Evolutionary conservation across 257 asterid genomes (phyloP).

Genomic region (Ilex aquifolium): DNA sequence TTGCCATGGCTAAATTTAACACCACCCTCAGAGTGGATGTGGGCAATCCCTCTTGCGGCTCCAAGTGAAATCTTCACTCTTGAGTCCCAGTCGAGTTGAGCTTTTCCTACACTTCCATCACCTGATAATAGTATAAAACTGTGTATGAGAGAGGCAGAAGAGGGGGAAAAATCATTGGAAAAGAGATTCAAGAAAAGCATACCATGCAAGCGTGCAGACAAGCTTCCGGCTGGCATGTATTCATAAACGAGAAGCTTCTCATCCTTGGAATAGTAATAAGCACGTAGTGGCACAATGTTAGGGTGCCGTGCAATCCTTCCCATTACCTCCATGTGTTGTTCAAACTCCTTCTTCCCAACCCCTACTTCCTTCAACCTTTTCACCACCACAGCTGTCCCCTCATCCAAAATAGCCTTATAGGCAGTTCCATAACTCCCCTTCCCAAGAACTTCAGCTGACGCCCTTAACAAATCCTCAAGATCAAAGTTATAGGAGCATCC

Average conservation of each 20-base stretch:
- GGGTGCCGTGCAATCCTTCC: conserved; percentile 47
- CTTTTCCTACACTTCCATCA: conserved; percentile 41
- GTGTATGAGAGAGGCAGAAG: not conserved
- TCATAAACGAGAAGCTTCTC: conserved; percentile 91
- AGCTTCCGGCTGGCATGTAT: conserved; percentile 73
- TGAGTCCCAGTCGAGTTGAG: conserved; percentile 65
- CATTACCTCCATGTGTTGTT: conserved; percentile 76
- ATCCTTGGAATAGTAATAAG: conserved; percentile 85
- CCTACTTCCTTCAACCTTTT: conserved; percentile 76
- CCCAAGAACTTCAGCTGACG: conserved; percentile 97
- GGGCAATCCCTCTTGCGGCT: conserved; percentile 69
- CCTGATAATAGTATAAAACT: conserved; percentile 28
- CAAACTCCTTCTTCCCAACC: conserved; percentile 73
- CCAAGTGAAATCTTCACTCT: conserved; percentile 74
- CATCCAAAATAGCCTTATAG: conserved; percentile 80
- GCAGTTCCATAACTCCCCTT: conserved; percentile 90
- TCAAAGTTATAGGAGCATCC: conserved; percentile 66
- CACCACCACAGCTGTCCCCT: conserved; percentile 68
- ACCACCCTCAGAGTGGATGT: conserved; percentile 68
- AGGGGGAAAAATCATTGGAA: not conserved
- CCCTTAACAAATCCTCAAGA: conserved; percentile 86
- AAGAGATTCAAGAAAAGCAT: conserved; percentile 3
- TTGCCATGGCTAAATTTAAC: conserved; percentile 63
- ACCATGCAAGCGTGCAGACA: conserved; percentile 85
- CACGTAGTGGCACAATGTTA: conserved; percentile 61